Percentiles rank a stretch among this genome's conserved stretches.
These are phyloP conservation scores for Claviceps sp. DNA, from an alignment of 2,329 filamentous ascomycete species.

Conservation along the genomic window DNA sequence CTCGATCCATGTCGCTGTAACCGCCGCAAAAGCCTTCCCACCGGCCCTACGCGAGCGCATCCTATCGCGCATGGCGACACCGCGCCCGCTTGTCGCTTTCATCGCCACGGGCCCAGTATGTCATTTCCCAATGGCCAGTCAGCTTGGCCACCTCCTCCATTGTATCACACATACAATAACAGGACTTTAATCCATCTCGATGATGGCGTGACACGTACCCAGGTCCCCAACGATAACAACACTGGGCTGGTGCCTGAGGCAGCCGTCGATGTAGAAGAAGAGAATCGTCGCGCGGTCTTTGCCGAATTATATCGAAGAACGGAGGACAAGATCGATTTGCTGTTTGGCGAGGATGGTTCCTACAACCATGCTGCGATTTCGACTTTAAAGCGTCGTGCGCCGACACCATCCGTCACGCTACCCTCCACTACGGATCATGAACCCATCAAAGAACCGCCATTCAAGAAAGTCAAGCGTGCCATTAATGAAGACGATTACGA, in stretches of 20 bases:
- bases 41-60: conserved; percentile 38
- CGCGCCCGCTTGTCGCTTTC: conserved; percentile 32
- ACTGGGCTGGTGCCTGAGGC: conserved; percentile 46
- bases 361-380: conserved; percentile 41
- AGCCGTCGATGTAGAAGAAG: conserved; percentile 48
- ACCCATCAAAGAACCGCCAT: conserved; percentile 44
- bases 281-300: conserved; percentile 61
- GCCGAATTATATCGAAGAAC: conserved; percentile 63
- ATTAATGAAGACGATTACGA: conserved; percentile 81
- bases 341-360: conserved; percentile 52
- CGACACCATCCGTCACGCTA: conserved; percentile 26
- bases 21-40: conserved; percentile 29
- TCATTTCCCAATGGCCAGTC: conserved; percentile 54
- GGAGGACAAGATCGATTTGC: conserved; percentile 60
- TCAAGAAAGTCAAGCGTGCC: conserved; percentile 62
- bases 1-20: conserved; percentile 37
- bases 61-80: conserved; percentile 42
- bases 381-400: conserved; percentile 32
- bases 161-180: conserved; percentile 32
- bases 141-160: conserved; percentile 47
- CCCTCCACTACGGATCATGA: conserved; percentile 46
- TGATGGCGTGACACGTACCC: conserved; percentile 40
- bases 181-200: conserved; percentile 45
- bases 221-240: conserved; percentile 37
- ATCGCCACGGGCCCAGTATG: conserved; percentile 43